Base-by-base conservation (phyloP, 805 yeast genomes). In the Candida sonorensis region DNA sequence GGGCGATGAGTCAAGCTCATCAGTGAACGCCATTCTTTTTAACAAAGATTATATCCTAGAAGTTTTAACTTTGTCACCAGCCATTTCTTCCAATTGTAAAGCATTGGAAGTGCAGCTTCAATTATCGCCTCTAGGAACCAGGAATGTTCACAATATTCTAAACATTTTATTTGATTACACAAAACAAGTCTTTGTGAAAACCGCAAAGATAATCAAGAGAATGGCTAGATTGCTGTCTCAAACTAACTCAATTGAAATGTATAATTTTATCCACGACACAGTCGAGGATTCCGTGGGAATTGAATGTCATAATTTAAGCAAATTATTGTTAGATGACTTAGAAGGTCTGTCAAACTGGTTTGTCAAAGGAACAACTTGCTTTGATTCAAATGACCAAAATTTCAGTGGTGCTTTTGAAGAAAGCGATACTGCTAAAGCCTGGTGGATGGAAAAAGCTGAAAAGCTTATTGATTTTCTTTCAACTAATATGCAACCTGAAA, bases 1-100 rank as follows among this genome's bases (percentile, higher is more conserved):
- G 30, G 90, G 90, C 1, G 77, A 75, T 50, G 90, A 81, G 53
- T 55, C 75, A 4, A 35, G 42, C 2, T 68, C 67, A 0, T 71
- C 85, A 0, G 46, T 81, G 5, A 67, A 68, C 38, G 51, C 63
- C 5, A 46, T 44, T 12, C 52, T 77, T 8, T 57, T 55, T 14
- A 30, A 38, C 4, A 47, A 42, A 24, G 66, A 56, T 14, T 62
- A 53, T 36, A 61, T 63, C 10, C 51, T 62, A 2, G 48, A 56
- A 0, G 53, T 74, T 3, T 45, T 49, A 25, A 72, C 79, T 0
- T 53, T 55, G 4, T 55, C 66, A 0, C 36, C 48, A 0, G 28
- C 30, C 11, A 23, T 54, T 2, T 44, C 57, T 0, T 37, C 31
- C 19, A 36, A 41, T 10, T 40, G 43, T 5, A 17, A 32, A 4